A percentile compares a stretch with the other conserved stretches of the same genome.
Conservation (phyloP, 352 stramenopile genomes). For the Globisporangium lucens region DNA sequence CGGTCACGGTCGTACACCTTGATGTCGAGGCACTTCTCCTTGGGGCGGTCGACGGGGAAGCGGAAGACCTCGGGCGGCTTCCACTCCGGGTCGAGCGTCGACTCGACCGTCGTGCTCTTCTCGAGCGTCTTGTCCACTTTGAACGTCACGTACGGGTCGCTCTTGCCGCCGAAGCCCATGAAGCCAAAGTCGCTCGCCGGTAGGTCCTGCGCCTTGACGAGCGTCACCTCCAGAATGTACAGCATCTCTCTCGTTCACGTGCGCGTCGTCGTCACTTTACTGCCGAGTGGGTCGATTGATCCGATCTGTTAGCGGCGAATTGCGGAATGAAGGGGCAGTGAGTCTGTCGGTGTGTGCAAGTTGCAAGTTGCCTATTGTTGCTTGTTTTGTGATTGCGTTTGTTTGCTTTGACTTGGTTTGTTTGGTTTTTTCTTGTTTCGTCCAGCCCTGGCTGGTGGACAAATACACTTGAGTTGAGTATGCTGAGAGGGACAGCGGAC, state of each 20-base stretch:
- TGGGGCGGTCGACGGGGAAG: slow-evolving; percentile 56
- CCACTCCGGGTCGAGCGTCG: slow-evolving; percentile 54
- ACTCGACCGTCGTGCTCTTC: slow-evolving; percentile 48
- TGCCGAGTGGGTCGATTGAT: background rate
- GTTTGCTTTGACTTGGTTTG: background rate
- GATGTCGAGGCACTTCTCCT: slow-evolving; percentile 53
- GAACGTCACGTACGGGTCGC: slow-evolving; percentile 72
- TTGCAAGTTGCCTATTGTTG: background rate
- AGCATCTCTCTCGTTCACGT: slow-evolving; percentile 13
- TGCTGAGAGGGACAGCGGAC: background rate
- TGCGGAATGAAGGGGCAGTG: background rate
- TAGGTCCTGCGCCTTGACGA: slow-evolving; percentile 51
- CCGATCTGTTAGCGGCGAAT: background rate
- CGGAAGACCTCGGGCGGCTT: slow-evolving; percentile 50
- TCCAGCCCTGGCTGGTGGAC: background rate
- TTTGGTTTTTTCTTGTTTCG: background rate
- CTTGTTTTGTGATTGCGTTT: background rate
- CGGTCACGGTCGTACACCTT: slow-evolving; percentile 66
- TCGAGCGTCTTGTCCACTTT: slow-evolving; percentile 41
- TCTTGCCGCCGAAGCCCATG: slow-evolving; percentile 71
- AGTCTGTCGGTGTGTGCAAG: background rate
- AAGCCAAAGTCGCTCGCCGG: slow-evolving; percentile 60
- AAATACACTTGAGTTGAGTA: background rate
- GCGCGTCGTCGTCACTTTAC: background rate
- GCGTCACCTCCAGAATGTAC: slow-evolving; percentile 60